These are phyloP conservation scores for Sugiyamaella sp. DNA, from an alignment of 1,139 yeast species.

Conservation along the genomic window DNA sequence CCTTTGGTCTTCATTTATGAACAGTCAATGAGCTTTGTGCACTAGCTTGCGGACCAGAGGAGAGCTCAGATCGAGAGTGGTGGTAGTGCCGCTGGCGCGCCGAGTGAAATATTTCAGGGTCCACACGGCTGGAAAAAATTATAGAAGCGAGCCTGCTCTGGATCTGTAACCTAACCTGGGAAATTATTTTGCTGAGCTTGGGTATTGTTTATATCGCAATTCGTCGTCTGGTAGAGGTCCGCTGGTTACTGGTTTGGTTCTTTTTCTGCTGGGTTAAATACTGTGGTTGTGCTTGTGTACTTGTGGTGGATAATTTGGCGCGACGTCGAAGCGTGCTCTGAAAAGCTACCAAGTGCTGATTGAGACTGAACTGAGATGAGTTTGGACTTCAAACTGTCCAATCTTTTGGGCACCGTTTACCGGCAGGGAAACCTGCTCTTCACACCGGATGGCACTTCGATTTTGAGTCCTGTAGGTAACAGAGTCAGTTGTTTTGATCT, in stretches of 20 bases:
- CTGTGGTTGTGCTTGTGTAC: not conserved
- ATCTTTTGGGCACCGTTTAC: slow-evolving; percentile 91
- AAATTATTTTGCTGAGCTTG: slow-evolving; percentile 14
- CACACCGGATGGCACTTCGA: slow-evolving; percentile 80
- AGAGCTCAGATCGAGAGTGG: too few species aligned
- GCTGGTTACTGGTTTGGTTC: not conserved
- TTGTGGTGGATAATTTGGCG: too few species aligned
- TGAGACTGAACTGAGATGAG: slow-evolving; percentile 30
- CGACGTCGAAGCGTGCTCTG: too few species aligned
- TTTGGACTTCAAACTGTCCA: slow-evolving; percentile 57
- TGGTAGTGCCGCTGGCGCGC: slow-evolving; percentile 13
- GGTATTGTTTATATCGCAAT: not conserved
- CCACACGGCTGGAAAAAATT: slow-evolving; percentile 13
- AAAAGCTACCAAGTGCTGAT: too few species aligned
- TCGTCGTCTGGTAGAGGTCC: too few species aligned
- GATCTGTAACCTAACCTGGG: slow-evolving; percentile 17
- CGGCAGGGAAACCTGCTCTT: slow-evolving; percentile 88
- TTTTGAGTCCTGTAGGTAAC: slow-evolving; percentile 93
- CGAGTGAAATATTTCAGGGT: slow-evolving; percentile 9
- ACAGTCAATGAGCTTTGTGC: not conserved
- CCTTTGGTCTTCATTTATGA: slow-evolving; percentile 10
- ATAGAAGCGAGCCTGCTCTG: not conserved
- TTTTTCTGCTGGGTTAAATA: not conserved
- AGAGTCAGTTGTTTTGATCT: slow-evolving; percentile 88
- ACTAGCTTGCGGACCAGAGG: too few species aligned